Base-by-base conservation (phyloP, 331 rosid species). In the Erythrophleum ivorense region DNA sequence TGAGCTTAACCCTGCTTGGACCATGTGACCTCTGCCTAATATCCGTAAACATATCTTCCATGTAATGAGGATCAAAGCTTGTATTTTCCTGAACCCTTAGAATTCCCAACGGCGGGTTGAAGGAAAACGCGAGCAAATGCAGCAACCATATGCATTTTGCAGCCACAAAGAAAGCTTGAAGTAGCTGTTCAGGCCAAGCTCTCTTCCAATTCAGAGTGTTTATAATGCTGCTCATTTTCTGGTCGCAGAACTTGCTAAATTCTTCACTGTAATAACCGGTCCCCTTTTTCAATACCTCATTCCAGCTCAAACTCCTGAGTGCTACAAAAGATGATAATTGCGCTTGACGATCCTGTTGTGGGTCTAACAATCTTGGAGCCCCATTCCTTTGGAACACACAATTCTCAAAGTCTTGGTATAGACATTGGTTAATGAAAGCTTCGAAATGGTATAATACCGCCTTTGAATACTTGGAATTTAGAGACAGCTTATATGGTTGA, bases 81-180 rank as follows among this genome's bases (percentile, higher is more conserved):
- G 80, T 88, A 38, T 88, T 89, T 88, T 93, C 98, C 84, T 92
- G 97, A 53, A 93, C 97, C 87, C 99, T 92, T 84, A 94, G 78
- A 69, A 96, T 88, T 68, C 90, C 88, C 82, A 93, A 43, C 0
- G 94, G 88, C 0, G 95, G 99, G 43, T 88, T 83, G 88, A 92
- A 96, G 16, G 99, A 93, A 85, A 96, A 93, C 0, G 99, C 97
- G 7, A 96, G 95, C 91, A 96, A 85, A 88, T 96, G 99, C 24
- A 96, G 90, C 88, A 96, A 73, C 99, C 99, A 96, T 71, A 92
- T 87, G 89, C 99, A 91, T 72, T 96, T 96, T 3, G 95, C 93
- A 10, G 98, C 90, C 12, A 93, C 98, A 79, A 96, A 93, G 90
- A 96, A 96, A 40, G 97, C 92, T 76, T 96, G 99, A 68, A 93